phyloP scores from a whole-genome alignment of 2,329 filamentous ascomycete genomes.

The Colletotrichum magnum region DNA sequence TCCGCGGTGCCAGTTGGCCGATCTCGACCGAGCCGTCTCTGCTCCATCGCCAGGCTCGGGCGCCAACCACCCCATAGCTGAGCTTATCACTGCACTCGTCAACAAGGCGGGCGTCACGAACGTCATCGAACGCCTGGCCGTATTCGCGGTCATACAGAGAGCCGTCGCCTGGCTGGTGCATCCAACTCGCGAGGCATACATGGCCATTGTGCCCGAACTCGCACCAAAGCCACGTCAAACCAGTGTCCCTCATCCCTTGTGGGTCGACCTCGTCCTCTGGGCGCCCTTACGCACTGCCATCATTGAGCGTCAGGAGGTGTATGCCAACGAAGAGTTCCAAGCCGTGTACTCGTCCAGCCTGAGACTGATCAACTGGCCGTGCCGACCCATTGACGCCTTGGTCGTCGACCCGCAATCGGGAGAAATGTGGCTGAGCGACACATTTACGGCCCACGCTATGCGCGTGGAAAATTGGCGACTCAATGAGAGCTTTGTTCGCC shows the following conservation, averaged over 20 bases:
- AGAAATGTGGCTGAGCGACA: constrained; percentile 45
- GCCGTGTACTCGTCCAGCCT: constrained; percentile 51
- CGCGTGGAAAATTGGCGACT: constrained; percentile 46
- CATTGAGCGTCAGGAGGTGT: constrained; percentile 52
- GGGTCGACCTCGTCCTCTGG: constrained; percentile 53
- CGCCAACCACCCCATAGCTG: constrained; percentile 47
- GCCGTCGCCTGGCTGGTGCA: constrained; percentile 49
- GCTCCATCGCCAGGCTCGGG: background rate
- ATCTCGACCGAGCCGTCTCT: constrained; percentile 41
- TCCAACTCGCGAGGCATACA: constrained; percentile 49
- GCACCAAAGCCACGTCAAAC: constrained; percentile 48
- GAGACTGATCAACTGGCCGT: constrained; percentile 53
- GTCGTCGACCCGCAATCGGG: constrained; percentile 46
- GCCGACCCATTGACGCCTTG: constrained; percentile 44
- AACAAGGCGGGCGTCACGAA: constrained; percentile 47
- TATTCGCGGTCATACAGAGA: constrained; percentile 50
- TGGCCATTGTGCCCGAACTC: constrained; percentile 43
- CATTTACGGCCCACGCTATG: constrained; percentile 45
- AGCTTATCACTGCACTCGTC: constrained; percentile 49
- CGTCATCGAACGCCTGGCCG: constrained; percentile 50
- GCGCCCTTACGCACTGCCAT: constrained; percentile 51
- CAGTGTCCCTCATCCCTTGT: constrained; percentile 47
- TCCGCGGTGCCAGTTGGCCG: constrained; percentile 36
- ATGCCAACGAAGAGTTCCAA: constrained; percentile 55
- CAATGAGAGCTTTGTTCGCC: constrained; percentile 45